phyloP scores from a whole-genome alignment of 176 grass and related monocot species.

The Carex pumila region DNA sequence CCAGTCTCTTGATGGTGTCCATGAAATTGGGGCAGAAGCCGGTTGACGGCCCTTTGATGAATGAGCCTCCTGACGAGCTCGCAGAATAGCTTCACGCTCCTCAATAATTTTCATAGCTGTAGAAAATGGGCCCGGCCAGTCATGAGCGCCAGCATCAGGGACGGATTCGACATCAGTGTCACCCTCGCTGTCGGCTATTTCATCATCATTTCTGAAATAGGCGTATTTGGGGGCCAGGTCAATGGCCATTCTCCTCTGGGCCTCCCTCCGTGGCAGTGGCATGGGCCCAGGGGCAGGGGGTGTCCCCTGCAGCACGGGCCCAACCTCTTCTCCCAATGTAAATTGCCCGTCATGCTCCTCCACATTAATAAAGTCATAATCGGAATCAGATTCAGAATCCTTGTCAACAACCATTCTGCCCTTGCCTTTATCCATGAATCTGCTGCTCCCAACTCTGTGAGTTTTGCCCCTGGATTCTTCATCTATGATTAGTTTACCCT shows the following conservation, averaged over 20 bases:
- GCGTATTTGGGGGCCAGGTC: slow-evolving; percentile 75
- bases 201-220: slow-evolving; percentile 55
- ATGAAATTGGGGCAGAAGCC: slow-evolving; percentile 35
- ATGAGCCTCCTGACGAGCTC: slow-evolving; percentile 42
- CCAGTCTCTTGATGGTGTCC: slow-evolving; percentile 49
- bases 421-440: slow-evolving; percentile 43
- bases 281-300: neutral
- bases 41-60: slow-evolving; percentile 19
- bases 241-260: slow-evolving; percentile 47
- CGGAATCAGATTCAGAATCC: slow-evolving; percentile 9
- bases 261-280: slow-evolving; percentile 9
- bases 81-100: slow-evolving; percentile 53
- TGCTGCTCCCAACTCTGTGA: slow-evolving; percentile 2
- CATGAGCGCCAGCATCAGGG: slow-evolving; percentile 31
- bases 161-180: slow-evolving; percentile 33
- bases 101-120: slow-evolving; percentile 68
- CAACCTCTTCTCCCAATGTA: neutral
- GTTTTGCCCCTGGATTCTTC: neutral
- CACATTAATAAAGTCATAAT: neutral
- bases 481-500: neutral
- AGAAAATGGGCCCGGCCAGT: slow-evolving; percentile 86
- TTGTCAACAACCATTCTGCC: slow-evolving; percentile 39
- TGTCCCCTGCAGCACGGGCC: neutral
- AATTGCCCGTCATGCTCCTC: neutral
- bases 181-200: slow-evolving; percentile 34